Conservation (phyloP, 2,329 filamentous ascomycete genomes). For the Colletotrichum lini region DNA sequence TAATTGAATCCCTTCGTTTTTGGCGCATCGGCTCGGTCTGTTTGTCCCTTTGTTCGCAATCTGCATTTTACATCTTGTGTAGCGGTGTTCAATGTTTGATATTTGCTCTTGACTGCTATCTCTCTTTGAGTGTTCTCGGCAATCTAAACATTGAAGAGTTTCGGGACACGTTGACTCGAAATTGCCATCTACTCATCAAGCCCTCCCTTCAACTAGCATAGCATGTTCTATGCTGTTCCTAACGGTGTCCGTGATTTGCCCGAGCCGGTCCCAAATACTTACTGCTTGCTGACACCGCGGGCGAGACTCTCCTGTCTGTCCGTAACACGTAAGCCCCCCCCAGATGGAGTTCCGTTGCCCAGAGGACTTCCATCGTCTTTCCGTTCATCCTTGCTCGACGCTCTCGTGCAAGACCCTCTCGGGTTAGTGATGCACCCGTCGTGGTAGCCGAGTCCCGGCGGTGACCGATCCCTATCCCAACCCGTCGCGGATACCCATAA, state of each 20-base stretch:
- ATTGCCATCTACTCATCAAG: too few relatives aligned
- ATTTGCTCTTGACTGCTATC: too few relatives aligned
- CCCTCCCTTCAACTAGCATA: too few relatives aligned
- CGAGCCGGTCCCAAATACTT: too few relatives aligned
- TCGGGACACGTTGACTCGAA: too few relatives aligned
- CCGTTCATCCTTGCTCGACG: not conserved
- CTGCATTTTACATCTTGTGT: not conserved
- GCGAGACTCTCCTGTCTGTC: not conserved
- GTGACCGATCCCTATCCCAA: not conserved
- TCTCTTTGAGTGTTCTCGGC: too few relatives aligned
- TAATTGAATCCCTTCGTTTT: slow-evolving; percentile 35
- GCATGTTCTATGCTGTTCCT: not conserved
- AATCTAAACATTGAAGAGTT: too few relatives aligned
- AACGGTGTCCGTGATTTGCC: too few relatives aligned
- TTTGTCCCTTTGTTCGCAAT: not conserved
- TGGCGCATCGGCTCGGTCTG: not conserved
- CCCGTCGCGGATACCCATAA: too few relatives aligned
- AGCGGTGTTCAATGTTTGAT: too few relatives aligned
- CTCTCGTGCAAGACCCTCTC: not conserved
- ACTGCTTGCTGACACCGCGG: not conserved
- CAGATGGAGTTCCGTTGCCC: too few relatives aligned
- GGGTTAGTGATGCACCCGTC: not conserved
- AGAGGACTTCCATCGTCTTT: not conserved
- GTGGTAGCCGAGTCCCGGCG: too few relatives aligned
- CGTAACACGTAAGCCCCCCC: not conserved